phyloP scores from a whole-genome alignment of 805 yeast species.

The Yamadazyma takamatsuzukensis region DNA sequence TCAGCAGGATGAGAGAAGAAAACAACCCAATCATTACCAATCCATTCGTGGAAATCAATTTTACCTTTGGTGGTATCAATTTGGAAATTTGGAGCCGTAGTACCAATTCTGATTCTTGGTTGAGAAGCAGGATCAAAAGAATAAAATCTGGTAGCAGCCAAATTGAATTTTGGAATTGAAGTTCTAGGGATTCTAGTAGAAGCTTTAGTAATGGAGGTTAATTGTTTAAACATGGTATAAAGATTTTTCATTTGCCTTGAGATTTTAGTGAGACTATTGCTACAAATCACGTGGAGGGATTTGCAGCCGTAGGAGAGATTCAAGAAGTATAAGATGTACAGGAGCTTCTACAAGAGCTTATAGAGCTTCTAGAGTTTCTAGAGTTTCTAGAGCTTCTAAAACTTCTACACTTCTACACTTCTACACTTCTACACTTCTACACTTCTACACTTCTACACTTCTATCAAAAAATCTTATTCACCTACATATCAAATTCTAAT shows the following conservation, averaged over 20 bases:
- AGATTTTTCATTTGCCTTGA: too few relatives aligned
- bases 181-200: slow-evolving; percentile 2
- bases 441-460: slow-evolving; percentile 1
- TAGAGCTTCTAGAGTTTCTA: too few relatives aligned
- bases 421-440: background rate
- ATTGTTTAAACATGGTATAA: slow-evolving; percentile 15
- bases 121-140: slow-evolving; percentile 36
- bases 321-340: too few relatives aligned
- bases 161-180: slow-evolving; percentile 6
- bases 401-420: too few relatives aligned
- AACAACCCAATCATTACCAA: slow-evolving; percentile 61
- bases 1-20: slow-evolving; percentile 76
- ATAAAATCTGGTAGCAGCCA: slow-evolving; percentile 14
- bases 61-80: slow-evolving; percentile 62
- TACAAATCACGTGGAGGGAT: background rate
- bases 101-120: slow-evolving; percentile 51
- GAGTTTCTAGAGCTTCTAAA: too few relatives aligned
- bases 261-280: background rate
- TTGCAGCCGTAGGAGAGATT: too few relatives aligned
- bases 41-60: slow-evolving; percentile 59
- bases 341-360: too few relatives aligned
- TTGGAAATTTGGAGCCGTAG: slow-evolving; percentile 66
- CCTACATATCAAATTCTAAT: slow-evolving; percentile 8
- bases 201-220: slow-evolving; percentile 4
- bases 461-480: too few relatives aligned